These are phyloP conservation scores for Aurantiochytrium sp. DNA, from an alignment of 108 stramenopile species.

Conservation along the genomic window DNA sequence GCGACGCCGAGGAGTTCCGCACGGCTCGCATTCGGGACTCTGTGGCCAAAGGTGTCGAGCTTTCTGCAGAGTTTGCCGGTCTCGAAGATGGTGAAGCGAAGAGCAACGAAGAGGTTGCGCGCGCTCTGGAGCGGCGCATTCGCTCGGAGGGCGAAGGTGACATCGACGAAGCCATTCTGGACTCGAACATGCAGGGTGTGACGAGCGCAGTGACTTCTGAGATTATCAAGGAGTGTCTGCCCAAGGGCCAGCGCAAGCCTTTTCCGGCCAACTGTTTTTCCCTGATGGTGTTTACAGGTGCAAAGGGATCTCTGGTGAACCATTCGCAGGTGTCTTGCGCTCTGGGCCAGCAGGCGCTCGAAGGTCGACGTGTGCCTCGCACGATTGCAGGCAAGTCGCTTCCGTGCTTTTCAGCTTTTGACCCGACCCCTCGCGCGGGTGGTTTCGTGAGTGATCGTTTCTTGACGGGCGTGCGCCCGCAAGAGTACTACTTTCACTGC, in stretches of 20 bases:
- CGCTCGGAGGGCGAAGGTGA: conserved; percentile 73
- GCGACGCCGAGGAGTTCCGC: conserved; percentile 66
- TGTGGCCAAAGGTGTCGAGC: conserved; percentile 36
- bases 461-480: conserved; percentile 86
- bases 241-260: conserved; percentile 84
- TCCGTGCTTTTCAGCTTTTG: conserved; percentile 91
- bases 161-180: conserved; percentile 70
- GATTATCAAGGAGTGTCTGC: conserved; percentile 90
- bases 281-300: conserved; percentile 95
- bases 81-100: conserved; percentile 73
- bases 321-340: conserved; percentile 95
- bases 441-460: conserved; percentile 98
- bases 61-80: conserved; percentile 84
- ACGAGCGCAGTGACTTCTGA: conserved; percentile 77
- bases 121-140: conserved; percentile 14
- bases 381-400: conserved; percentile 91
- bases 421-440: conserved; percentile 91
- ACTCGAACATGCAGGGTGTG: conserved; percentile 87
- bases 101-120: conserved; percentile 46
- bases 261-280: conserved; percentile 92
- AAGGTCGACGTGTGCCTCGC: conserved; percentile 95
- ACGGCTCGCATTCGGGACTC: conserved; percentile 5
- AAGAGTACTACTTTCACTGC: conserved; percentile 99
- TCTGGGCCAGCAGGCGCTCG: conserved; percentile 98
- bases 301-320: conserved; percentile 96